Evolutionary conservation across 805 yeast genomes (phyloP).

Genomic region (Ogataea parapolymorpha): DNA sequence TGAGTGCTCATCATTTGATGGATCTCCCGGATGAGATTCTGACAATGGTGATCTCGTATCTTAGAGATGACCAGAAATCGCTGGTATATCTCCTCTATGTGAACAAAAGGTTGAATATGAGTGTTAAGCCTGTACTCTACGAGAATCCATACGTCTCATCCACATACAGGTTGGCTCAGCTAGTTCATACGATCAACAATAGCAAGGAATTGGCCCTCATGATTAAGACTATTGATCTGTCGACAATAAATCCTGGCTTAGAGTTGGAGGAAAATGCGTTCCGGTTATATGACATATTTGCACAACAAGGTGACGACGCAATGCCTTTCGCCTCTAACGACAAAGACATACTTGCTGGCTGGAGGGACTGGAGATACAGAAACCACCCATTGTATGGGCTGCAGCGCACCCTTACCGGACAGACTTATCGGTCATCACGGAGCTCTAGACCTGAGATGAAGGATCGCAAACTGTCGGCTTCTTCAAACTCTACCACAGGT

Average conservation of each 20-base stretch:
- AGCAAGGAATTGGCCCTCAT: constrained; percentile 52
- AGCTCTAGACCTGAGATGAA: constrained; percentile 4
- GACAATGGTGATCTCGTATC: constrained; percentile 32
- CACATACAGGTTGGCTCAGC: constrained; percentile 77
- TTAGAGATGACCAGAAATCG: constrained; percentile 38
- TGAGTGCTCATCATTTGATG: constrained; percentile 12
- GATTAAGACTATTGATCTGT: constrained; percentile 58
- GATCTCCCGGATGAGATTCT: constrained; percentile 45
- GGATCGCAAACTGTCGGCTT: constrained; percentile 11
- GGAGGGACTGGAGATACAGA: constrained; percentile 90
- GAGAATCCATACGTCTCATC: constrained; percentile 54
- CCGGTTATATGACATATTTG: constrained; percentile 17
- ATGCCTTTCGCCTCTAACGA: constrained; percentile 6
- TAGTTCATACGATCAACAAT: constrained; percentile 62
- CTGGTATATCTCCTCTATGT: constrained; percentile 48
- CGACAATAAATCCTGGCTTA: constrained; percentile 43
- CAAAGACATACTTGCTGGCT: constrained; percentile 58
- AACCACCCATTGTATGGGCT: constrained; percentile 60
- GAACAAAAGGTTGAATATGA: constrained; percentile 45
- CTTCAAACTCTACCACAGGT: constrained; percentile 13
- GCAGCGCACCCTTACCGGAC: constrained; percentile 3
- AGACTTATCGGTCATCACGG: constrained; percentile 1
- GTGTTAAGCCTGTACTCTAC: constrained; percentile 57
- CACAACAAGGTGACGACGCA: constrained; percentile 9
- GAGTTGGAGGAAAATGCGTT: constrained; percentile 19